Conservation (phyloP, 1,139 yeast species). For the Blastobotrys ciferrii region DNA sequence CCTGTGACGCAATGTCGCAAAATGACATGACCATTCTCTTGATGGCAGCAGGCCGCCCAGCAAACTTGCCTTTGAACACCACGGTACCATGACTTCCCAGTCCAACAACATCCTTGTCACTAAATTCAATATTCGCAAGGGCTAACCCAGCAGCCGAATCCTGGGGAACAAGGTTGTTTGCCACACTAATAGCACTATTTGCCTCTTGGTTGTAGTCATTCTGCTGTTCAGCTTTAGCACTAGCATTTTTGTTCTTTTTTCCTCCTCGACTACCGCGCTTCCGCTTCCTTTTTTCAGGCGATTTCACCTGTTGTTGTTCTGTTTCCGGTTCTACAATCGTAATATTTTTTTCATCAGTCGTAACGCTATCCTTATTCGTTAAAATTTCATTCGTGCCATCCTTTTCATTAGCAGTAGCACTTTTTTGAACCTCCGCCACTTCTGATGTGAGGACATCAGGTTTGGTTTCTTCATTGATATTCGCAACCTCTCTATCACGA, state of each 20-base stretch:
- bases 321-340: conserved; percentile 25
- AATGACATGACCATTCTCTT: conserved; percentile 91
- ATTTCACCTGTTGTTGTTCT: conserved; percentile 4
- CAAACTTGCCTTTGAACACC: conserved; percentile 86
- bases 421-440: background rate
- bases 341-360: conserved; percentile 13
- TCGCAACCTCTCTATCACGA: background rate
- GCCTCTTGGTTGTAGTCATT: conserved; percentile 6
- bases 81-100: conserved; percentile 97
- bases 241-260: conserved; percentile 41
- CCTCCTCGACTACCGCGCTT: conserved; percentile 91
- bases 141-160: conserved; percentile 4
- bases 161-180: background rate
- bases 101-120: conserved; percentile 61
- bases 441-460: background rate
- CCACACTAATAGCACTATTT: conserved; percentile 1
- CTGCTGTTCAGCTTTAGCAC: conserved; percentile 43
- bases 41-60: conserved; percentile 86
- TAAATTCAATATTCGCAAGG: conserved; percentile 1
- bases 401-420: background rate
- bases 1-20: conserved; percentile 94
- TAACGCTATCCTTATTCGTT: background rate
- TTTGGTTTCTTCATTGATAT: background rate
- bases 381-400: background rate
- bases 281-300: conserved; percentile 46